phyloP scores from a whole-genome alignment of 2,329 filamentous ascomycete species.

The Nemania abortiva region DNA sequence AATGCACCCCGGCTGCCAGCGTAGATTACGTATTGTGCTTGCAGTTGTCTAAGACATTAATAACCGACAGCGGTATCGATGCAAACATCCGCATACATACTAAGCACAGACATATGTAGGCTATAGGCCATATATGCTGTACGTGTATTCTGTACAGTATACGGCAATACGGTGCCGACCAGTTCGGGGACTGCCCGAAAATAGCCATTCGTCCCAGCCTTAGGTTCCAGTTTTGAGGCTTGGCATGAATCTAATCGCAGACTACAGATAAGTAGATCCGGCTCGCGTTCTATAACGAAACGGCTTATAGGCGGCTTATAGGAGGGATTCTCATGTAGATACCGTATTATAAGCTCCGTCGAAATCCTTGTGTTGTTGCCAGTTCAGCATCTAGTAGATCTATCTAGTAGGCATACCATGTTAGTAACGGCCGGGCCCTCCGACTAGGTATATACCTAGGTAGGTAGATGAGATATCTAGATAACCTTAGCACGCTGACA shows the following conservation, averaged over 20 bases:
- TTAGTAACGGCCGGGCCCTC: not conserved
- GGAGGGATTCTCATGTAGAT: not conserved
- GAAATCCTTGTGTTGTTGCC: not conserved
- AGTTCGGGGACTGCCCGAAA: conserved; percentile 44
- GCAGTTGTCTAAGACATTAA: not conserved
- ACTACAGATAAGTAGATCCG: conserved; percentile 11
- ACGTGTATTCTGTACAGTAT: not conserved
- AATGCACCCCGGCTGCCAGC: not conserved
- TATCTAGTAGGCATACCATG: not conserved
- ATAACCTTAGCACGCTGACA: not conserved
- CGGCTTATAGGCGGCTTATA: not conserved
- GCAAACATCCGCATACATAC: conserved; percentile 17
- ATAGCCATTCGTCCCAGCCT: conserved; percentile 42
- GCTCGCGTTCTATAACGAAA: not conserved
- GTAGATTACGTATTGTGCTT: not conserved
- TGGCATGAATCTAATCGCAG: conserved; percentile 21
- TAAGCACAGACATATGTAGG: not conserved
- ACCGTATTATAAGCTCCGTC: not conserved
- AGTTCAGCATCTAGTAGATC: conserved; percentile 4
- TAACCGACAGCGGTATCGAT: not conserved
- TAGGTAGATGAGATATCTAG: not conserved
- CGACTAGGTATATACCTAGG: not conserved
- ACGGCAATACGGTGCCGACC: conserved; percentile 36
- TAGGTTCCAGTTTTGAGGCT: conserved; percentile 31
- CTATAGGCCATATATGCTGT: not conserved